These are phyloP conservation scores for Crithidia expoeki DNA, from an alignment of 208 protist genomes.

Conservation along the genomic window DNA sequence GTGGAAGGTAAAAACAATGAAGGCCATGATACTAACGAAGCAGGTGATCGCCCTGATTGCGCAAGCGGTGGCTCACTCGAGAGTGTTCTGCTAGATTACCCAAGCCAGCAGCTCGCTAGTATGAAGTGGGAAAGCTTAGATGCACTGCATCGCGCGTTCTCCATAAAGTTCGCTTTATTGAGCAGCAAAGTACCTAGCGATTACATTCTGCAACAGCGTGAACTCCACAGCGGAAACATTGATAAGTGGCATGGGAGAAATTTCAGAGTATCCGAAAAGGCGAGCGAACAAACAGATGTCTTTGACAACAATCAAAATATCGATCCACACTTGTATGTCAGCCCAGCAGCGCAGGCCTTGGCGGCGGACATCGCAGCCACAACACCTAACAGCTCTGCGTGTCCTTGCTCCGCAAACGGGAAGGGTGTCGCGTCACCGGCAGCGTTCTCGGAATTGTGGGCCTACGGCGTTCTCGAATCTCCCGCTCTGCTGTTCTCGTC, in stretches of 20 bases:
- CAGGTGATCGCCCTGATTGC: background rate
- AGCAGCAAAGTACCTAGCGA: background rate
- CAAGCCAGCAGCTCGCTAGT: background rate
- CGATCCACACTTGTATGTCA: background rate
- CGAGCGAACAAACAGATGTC: background rate
- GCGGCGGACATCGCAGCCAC: slow-evolving; percentile 31
- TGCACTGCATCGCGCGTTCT: background rate
- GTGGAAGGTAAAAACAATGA: background rate
- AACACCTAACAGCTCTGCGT: background rate
- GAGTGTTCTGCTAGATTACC: background rate
- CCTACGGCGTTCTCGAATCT: slow-evolving; percentile 27
- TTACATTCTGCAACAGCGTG: too few relatives aligned
- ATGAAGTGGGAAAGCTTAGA: background rate
- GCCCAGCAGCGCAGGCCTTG: slow-evolving; percentile 25
- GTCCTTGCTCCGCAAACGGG: background rate
- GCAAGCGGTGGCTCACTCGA: background rate
- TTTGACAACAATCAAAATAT: too few relatives aligned
- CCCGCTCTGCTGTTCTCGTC: slow-evolving; percentile 14
- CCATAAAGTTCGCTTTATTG: background rate
- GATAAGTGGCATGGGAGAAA: too few relatives aligned
- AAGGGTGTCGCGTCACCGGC: background rate
- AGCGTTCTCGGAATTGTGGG: slow-evolving; percentile 10
- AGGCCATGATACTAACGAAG: background rate
- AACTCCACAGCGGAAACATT: too few relatives aligned
- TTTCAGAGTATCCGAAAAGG: too few relatives aligned